Base-by-base conservation (phyloP, 2,329 filamentous ascomycete species). In the Ambrosiella cleistominuta region DNA sequence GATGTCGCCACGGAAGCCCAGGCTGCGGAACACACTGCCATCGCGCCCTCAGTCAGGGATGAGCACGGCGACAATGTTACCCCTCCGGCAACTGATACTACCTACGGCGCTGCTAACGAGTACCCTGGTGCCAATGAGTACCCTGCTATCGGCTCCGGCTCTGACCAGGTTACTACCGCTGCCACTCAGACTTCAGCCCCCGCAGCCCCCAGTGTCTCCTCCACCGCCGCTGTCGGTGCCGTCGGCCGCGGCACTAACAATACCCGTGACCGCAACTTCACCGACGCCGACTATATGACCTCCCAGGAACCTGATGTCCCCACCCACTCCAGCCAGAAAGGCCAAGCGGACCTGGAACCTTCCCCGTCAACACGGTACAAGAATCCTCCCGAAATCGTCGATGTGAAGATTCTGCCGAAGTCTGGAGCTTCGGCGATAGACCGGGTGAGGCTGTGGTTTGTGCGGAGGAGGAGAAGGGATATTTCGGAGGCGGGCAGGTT, bases 361-460 rank as follows among this genome's bases (percentile, higher is more conserved):
- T 3, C 27, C 27, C 27, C 27, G 27, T 27, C 27, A 27, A 27
- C 4, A 27, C 27, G 27, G 27, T 27, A 27, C 27, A 3, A 27
- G 27, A 3, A 27, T 5, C 1, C 13, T 36, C 12, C 35, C 19
- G 8, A 51, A 6, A 38, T 37, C 8, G 40, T 54, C 27, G 42
- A 54, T 2, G 44, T 40, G 6, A 54, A 57, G 27, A 58, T 60
- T 11, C 59, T 56, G 11, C 44, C 47, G 4, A 53, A 57, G 35
- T 51, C 19, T 19, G 59, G 54, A 17, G 27, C 56, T 3, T 58
- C 56, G 7, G 51, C 59, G 7, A 56, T 56, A n/a, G 59, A 58
- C 45, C 52, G 45, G 9, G 56, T 60, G 17, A 56, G 59, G 45
- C 44, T 49, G 8, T 60, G 59, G 59, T 56, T 60, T 45, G 45